These are phyloP conservation scores for Alternaria rosae DNA, from an alignment of 2,329 filamentous ascomycete species.

Conservation along the genomic window DNA sequence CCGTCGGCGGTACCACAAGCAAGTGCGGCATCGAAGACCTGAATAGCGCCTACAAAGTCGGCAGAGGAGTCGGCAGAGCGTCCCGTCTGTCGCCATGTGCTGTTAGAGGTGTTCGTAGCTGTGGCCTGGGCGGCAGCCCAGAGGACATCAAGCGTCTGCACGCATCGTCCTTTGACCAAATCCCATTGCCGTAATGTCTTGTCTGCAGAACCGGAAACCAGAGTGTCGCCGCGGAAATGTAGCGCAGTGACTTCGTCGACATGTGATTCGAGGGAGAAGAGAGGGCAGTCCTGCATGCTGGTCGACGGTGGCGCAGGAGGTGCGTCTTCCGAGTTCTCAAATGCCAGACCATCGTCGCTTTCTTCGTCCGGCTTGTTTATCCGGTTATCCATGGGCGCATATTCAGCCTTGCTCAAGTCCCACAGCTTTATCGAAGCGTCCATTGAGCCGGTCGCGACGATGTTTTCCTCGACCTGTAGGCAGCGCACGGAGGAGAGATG, in stretches of 20 bases:
- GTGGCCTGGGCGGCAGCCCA: conserved; percentile 95
- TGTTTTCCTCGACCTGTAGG: conserved; percentile 93
- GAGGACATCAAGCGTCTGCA: conserved; percentile 96
- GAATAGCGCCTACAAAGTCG: conserved; percentile 92
- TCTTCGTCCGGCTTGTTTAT: conserved; percentile 55
- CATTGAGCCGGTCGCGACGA: conserved; percentile 91
- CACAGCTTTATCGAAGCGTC: conserved; percentile 94
- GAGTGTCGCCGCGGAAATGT: conserved; percentile 85
- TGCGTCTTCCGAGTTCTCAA: conserved; percentile 75
- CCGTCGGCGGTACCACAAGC: conserved; percentile 97
- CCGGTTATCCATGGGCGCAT: conserved; percentile 71
- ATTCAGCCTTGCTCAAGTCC: conserved; percentile 90
- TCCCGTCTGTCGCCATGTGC: conserved; percentile 76
- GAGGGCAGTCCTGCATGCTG: conserved; percentile 85
- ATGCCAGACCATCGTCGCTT: conserved; percentile 68
- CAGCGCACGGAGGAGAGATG: conserved; percentile 93
- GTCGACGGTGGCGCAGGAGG: conserved; percentile 72
- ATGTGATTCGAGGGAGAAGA: conserved; percentile 89
- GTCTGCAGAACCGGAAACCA: conserved; percentile 95
- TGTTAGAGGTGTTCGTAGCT: conserved; percentile 62
- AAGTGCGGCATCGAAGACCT: conserved; percentile 94
- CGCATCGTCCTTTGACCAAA: conserved; percentile 93
- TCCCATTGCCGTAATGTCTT: conserved; percentile 99
- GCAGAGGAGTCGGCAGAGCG: conserved; percentile 72
- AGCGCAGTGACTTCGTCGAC: conserved; percentile 94